Evolutionary conservation across 345 rosid species (phyloP).

Genomic region (Erodium maritimum): DNA sequence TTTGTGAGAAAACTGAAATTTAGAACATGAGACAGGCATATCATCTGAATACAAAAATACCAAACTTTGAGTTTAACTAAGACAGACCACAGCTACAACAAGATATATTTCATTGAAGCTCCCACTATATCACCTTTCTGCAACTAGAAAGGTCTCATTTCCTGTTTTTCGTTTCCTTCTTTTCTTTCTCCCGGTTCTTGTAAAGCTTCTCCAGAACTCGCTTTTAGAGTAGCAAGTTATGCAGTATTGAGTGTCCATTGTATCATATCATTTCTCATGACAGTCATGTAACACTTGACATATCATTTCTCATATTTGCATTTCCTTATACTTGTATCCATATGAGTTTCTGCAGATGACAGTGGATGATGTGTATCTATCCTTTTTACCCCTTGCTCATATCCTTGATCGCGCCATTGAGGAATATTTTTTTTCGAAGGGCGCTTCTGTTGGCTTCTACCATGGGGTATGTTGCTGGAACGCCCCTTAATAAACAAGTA

Average conservation of each 20-base stretch:
- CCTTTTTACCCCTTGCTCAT: conserved; percentile 96
- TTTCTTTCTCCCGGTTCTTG: conserved; percentile 61
- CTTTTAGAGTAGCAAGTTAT: too few relatives aligned
- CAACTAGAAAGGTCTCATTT: conserved; percentile 18
- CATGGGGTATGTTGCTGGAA: conserved; percentile 57
- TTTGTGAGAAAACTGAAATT: too few relatives aligned
- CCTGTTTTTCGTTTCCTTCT: conserved; percentile 49
- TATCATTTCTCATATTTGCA: not conserved
- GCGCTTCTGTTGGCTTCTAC: conserved; percentile 92
- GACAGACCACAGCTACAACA: not conserved
- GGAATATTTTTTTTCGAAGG: conserved; percentile 73
- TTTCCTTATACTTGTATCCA: not conserved
- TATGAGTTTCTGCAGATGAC: conserved; percentile 44
- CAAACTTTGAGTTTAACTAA: not conserved
- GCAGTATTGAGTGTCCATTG: too few relatives aligned
- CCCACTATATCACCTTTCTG: too few relatives aligned
- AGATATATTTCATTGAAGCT: too few relatives aligned
- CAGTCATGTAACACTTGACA: too few relatives aligned
- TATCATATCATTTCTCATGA: too few relatives aligned
- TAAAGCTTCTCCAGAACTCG: conserved; percentile 76
- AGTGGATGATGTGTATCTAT: conserved; percentile 70
- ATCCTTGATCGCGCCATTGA: conserved; percentile 77
- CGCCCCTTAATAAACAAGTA: too few relatives aligned
- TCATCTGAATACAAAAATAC: not conserved
- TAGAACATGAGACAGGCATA: not conserved